Base-by-base conservation (phyloP, 2,329 filamentous ascomycete genomes). In the Fusarium sp. region DNA sequence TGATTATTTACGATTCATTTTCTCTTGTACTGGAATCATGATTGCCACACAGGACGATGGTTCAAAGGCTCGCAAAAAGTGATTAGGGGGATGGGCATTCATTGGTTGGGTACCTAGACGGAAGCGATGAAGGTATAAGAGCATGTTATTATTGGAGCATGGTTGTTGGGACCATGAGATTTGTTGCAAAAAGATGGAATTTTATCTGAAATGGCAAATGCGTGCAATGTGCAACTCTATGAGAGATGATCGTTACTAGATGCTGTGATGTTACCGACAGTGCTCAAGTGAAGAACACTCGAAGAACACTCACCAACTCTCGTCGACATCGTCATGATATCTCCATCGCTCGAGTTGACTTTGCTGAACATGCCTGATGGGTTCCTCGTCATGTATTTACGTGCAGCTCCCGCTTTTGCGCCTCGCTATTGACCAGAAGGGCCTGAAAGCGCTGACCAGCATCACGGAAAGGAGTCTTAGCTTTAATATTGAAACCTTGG, bases 1-100 rank as follows among this genome's bases (percentile, higher is more conserved):
- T 70, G 66, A 71, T 61, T 70, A 56, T 71, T 66, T 62, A 71
- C 59, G 69, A 71, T 72, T 64, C 61, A 47, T 64, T 66, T 63
- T 49, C 53, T 34, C 55, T 22, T 54, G 46, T 24, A 53, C 45
- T 41, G 42, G 68, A 60, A 55, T 63, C 57, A 63, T 45, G 57
- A 58, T 53, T 69, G 41, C 30, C 69, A 44, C 56, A 61, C 6
- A 11, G 24, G 20, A 24, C 30, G 32, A 13, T 32, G 53, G 46
- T 34, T 29, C n/a, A 18, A 32, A 37, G 47, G 22, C 42, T 57
- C 24, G 49, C 24, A 67, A 44, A 37, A 56, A 51, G 64, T 57
- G 67, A 64, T 45, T 27, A 24, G 24, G 45, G 45, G 53, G 20
- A 22, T 37, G 22, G 16, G 18, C 41, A 49, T 54, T 61, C 54